Conservation (phyloP, 148 eudicot species). For the Beta vulgaris region DNA sequence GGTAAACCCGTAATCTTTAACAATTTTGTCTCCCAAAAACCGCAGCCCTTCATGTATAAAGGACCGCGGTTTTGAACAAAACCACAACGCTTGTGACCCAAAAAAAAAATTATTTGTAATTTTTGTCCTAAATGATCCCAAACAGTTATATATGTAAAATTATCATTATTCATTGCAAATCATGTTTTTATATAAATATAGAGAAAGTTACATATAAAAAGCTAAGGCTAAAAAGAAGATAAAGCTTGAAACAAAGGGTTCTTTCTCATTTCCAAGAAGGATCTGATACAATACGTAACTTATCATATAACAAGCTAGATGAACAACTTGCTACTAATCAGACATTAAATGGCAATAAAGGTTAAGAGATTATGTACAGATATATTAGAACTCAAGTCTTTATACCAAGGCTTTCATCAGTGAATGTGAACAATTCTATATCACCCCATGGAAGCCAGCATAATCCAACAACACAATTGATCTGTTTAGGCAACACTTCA, state of each 20-base stretch:
- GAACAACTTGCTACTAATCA: background rate
- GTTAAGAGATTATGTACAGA: background rate
- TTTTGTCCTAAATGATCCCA: no score
- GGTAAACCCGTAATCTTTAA: no score
- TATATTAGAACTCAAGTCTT: background rate
- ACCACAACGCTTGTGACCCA: no score
- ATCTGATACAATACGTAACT: background rate
- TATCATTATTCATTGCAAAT: no score
- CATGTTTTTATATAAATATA: no score
- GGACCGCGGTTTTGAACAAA: no score
- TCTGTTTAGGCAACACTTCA: constrained; percentile 62
- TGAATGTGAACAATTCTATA: constrained; percentile 27
- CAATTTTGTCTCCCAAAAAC: no score
- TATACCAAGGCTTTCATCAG: background rate
- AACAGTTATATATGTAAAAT: no score
- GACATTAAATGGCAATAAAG: background rate
- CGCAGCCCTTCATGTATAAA: no score
- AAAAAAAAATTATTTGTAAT: no score
- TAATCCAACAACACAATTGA: constrained; percentile 63
- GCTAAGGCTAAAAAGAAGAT: no score
- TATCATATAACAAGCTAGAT: background rate
- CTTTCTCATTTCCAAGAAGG: background rate
- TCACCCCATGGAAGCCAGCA: constrained; percentile 57
- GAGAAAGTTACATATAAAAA: no score
- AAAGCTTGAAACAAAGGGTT: background rate